A percentile compares a stretch with the other conserved stretches of the same genome.
phyloP scores from a whole-genome alignment of 352 stramenopile species.

The Phytophthora multivora region DNA sequence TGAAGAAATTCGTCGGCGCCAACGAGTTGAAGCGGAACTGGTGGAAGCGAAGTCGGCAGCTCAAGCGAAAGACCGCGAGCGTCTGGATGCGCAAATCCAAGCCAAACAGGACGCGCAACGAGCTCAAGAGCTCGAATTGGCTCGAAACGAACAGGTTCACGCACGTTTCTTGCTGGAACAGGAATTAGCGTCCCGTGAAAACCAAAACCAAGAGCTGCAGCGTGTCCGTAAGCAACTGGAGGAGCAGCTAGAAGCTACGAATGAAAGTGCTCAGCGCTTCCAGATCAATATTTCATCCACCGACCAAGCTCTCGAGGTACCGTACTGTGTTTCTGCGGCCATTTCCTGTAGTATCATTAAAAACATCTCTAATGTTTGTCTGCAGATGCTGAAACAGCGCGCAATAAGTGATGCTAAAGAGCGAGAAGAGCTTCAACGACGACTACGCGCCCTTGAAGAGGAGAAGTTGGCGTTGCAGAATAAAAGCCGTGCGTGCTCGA shows the following conservation, averaged over 20 bases:
- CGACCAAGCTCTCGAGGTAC: slow-evolving; percentile 60
- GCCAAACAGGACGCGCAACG: slow-evolving; percentile 33
- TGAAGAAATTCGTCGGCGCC: slow-evolving; percentile 21
- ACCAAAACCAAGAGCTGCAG: slow-evolving; percentile 44
- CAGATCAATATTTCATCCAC: slow-evolving; percentile 41
- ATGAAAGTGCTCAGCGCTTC: slow-evolving; percentile 35
- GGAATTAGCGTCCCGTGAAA: slow-evolving; percentile 25
- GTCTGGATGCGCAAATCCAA: slow-evolving; percentile 30
- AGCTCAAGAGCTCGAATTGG: slow-evolving; percentile 26
- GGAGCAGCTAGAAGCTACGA: slow-evolving; percentile 34
- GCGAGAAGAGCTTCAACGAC: slow-evolving; percentile 58
- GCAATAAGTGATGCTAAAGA: slow-evolving; percentile 53
- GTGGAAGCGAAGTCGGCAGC: slow-evolving; percentile 22
- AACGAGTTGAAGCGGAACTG: slow-evolving; percentile 28
- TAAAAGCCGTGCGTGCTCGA: slow-evolving; percentile 57
- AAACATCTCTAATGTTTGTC: neutral
- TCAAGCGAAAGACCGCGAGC: slow-evolving; percentile 34
- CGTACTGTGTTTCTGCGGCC: no score
- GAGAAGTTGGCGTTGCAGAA: slow-evolving; percentile 61
- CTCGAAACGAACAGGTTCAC: slow-evolving; percentile 24
- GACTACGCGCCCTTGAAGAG: slow-evolving; percentile 54
- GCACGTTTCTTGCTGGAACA: slow-evolving; percentile 33
- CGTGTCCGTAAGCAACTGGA: slow-evolving; percentile 38
- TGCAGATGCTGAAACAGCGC: slow-evolving; percentile 52
- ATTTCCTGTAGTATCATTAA: no score